These are phyloP conservation scores for Penicillium sp. DNA, from an alignment of 2,329 filamentous ascomycete species.

Conservation along the genomic window DNA sequence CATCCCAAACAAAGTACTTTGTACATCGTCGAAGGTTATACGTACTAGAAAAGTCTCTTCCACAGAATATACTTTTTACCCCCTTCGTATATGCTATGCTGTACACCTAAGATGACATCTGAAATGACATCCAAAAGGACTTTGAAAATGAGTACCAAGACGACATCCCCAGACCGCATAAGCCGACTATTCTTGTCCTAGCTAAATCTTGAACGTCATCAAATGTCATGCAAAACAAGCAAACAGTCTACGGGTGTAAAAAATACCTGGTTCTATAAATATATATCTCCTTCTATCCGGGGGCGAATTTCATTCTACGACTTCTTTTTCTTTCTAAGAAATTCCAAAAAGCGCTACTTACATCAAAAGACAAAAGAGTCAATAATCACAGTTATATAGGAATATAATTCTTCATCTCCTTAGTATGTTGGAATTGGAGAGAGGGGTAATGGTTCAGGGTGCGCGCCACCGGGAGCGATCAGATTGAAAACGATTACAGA, in stretches of 20 bases:
- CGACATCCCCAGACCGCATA: background rate
- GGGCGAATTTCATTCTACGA: background rate
- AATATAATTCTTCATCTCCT: background rate
- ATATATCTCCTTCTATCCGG: background rate
- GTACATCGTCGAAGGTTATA: background rate
- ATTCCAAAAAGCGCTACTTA: background rate
- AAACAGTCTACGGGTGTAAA: background rate
- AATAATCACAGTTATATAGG: background rate
- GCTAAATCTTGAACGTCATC: background rate
- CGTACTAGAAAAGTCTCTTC: too few species aligned
- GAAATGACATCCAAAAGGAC: background rate
- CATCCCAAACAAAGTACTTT: background rate
- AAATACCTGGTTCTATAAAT: slow-evolving; percentile 4
- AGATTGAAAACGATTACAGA: background rate
- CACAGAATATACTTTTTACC: too few species aligned
- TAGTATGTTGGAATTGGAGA: background rate
- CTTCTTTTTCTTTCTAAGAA: background rate
- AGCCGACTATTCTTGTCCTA: too few species aligned
- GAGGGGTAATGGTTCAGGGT: slow-evolving; percentile 7
- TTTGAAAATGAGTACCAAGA: background rate
- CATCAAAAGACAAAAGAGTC: background rate
- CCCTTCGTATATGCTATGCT: too few species aligned
- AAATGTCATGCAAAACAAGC: background rate
- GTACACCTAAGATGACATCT: too few species aligned
- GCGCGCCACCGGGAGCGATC: slow-evolving; percentile 5